Base-by-base conservation (phyloP, 306 rosid genomes). In the Sphenostylis stenocarpa region DNA sequence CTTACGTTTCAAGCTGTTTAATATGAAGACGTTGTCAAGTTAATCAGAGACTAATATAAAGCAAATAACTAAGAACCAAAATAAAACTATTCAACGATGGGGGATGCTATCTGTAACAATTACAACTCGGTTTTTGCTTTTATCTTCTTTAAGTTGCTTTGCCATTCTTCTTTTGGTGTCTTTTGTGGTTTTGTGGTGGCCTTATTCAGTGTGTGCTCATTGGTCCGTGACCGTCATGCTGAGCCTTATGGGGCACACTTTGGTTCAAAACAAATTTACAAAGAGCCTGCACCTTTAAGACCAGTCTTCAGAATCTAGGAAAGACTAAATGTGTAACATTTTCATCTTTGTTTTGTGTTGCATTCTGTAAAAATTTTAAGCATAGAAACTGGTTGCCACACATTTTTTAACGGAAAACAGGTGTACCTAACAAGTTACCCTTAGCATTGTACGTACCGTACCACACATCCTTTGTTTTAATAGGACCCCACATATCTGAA, bases 281-380 rank as follows among this genome's bases (percentile, higher is more conserved):
- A 75, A 82, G 86, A 90, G 72, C 77, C 72, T 72, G 65, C 71
- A 66, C 51, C 90, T 92, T 92, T 88, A 83, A 80, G 94, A 90
- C 94, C 88, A 77, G 77, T 83, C 90, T 85, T 76, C 82, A 88
- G 90, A 88, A 91, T 85, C 84, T 79, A 77, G 28, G 67, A 80
- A 87, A 80, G 82, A 76, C 83, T 51, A 34, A 21, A 56, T 41
- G 44, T 68, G 52, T 67, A 78, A 73, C 33, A 23, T 62, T 74
- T 70, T 71, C 63, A 51, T 53, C 76, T 66, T 41, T 72, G 38
- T 64, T 71, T 64, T 73, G 21, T 68, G 70, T 61, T 68, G 67
- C 71, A 38, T 28, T 60, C 77, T 69, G 82, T 68, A 56, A 57
- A 77, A 78, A 66, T 13, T 33, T 48, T 74, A 65, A 70, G 15